A percentile compares a stretch with the other conserved stretches of the same genome.
phyloP scores from a whole-genome alignment of 163 green algal genomes.

The Prototheca wickerhamii region DNA sequence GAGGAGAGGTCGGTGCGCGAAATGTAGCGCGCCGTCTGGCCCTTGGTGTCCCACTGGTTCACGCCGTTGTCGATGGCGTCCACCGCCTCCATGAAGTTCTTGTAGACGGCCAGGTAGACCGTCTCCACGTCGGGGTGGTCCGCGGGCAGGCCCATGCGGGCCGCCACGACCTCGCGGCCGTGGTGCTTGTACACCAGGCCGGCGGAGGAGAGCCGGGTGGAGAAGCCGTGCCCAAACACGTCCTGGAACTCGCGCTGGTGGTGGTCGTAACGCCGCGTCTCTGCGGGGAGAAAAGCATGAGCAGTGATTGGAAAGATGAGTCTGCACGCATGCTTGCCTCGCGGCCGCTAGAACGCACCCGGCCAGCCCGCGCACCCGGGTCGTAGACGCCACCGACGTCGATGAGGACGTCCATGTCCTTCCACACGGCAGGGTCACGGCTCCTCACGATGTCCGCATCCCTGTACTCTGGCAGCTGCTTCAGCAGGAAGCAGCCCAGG shows the following conservation, averaged over 20 bases:
- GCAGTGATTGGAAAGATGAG: neutral
- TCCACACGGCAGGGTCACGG: constrained; percentile 66
- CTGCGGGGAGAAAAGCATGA: constrained; percentile 6
- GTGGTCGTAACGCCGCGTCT: constrained; percentile 78
- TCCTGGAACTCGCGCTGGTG: constrained; percentile 89
- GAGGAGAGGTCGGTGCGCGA: constrained; percentile 75
- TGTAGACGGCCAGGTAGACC: constrained; percentile 89
- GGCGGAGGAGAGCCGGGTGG: constrained; percentile 76
- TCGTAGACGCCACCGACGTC: constrained; percentile 76
- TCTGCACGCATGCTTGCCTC: no score
- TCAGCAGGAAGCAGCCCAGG: constrained; percentile 85
- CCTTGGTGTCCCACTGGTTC: constrained; percentile 69
- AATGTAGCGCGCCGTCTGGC: constrained; percentile 67
- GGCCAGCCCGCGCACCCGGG: constrained; percentile 22
- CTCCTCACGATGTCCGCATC: constrained; percentile 61
- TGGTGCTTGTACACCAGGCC: constrained; percentile 81
- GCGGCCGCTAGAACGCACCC: no score
- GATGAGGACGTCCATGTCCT: constrained; percentile 72
- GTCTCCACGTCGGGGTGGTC: constrained; percentile 52
- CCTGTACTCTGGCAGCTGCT: constrained; percentile 55
- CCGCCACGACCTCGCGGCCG: constrained; percentile 52
- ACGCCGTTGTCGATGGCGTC: constrained; percentile 93
- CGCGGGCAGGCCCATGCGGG: constrained; percentile 31
- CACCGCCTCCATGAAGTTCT: constrained; percentile 88
- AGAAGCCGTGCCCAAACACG: constrained; percentile 77